A percentile compares a stretch with the other conserved stretches of the same genome.
These are phyloP conservation scores for Candida wancherniae DNA, from an alignment of 805 yeast species.

Conservation along the genomic window DNA sequence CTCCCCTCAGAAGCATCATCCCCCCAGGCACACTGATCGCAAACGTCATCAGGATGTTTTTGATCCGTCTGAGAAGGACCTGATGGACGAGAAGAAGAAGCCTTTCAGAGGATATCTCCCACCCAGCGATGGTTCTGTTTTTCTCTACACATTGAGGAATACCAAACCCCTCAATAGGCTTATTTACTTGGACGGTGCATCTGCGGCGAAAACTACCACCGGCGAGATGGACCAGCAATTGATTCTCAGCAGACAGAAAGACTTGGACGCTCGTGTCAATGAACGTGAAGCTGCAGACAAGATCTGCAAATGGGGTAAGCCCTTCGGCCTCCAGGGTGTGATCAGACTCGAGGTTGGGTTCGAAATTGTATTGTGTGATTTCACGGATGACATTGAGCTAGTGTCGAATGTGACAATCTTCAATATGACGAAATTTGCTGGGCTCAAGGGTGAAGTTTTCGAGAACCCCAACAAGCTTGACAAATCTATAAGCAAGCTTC, in stretches of 20 bases:
- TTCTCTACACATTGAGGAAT: conserved; percentile 44
- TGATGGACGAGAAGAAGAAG: too few species aligned
- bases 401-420: conserved; percentile 42
- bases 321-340: conserved; percentile 54
- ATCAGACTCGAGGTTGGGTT: conserved; percentile 57
- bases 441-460: conserved; percentile 37
- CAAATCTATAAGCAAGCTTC: conserved; percentile 9
- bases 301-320: conserved; percentile 53
- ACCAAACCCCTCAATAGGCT: conserved; percentile 45
- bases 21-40: too few species aligned
- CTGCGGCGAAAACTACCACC: conserved; percentile 53
- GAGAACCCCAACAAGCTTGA: conserved; percentile 6
- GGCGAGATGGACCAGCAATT: conserved; percentile 57
- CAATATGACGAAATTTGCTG: conserved; percentile 32
- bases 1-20: too few species aligned
- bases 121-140: conserved; percentile 3
- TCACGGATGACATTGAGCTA: conserved; percentile 42
- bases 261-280: conserved; percentile 19
- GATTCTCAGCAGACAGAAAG: conserved; percentile 19
- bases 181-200: conserved; percentile 59
- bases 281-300: conserved; percentile 48
- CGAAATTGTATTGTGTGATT: conserved; percentile 59
- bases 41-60: too few species aligned
- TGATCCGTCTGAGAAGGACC: too few species aligned
- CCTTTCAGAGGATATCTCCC: too few species aligned